phyloP scores from a whole-genome alignment of 2,329 filamentous ascomycete species.

The Aspergillus carbonarius region DNA sequence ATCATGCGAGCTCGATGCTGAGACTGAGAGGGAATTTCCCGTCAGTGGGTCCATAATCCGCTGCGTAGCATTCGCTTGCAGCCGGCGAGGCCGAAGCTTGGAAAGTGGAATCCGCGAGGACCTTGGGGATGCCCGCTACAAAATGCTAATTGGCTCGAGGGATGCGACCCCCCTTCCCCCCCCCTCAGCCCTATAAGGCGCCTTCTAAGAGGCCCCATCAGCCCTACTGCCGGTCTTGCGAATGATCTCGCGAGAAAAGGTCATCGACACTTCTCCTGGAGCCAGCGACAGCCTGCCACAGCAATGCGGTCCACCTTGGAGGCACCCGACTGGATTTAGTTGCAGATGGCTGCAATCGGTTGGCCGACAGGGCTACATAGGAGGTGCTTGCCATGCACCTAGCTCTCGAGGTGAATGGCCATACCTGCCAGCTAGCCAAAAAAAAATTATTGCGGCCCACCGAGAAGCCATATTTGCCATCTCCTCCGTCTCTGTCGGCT shows the following conservation, averaged over 20 bases:
- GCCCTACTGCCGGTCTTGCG: background rate
- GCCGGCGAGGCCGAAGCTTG: background rate
- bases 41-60: no score
- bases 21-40: no score
- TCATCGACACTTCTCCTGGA: background rate
- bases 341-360: no score
- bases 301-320: background rate
- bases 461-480: background rate
- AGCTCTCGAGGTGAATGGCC: background rate
- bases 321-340: background rate
- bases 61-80: no score
- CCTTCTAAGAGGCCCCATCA: background rate
- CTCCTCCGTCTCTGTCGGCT: background rate
- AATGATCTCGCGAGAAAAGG: background rate
- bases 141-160: background rate
- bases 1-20: no score
- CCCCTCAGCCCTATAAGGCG: background rate
- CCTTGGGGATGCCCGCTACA: background rate
- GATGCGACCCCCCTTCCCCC: background rate
- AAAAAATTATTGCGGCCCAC: background rate
- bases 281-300: background rate
- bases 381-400: no score
- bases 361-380: background rate
- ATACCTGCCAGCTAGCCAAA: background rate
- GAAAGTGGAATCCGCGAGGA: background rate